Percentiles rank a stretch among this genome's conserved stretches.
phyloP scores from a whole-genome alignment of 805 yeast species.

The Millerago galiae region DNA sequence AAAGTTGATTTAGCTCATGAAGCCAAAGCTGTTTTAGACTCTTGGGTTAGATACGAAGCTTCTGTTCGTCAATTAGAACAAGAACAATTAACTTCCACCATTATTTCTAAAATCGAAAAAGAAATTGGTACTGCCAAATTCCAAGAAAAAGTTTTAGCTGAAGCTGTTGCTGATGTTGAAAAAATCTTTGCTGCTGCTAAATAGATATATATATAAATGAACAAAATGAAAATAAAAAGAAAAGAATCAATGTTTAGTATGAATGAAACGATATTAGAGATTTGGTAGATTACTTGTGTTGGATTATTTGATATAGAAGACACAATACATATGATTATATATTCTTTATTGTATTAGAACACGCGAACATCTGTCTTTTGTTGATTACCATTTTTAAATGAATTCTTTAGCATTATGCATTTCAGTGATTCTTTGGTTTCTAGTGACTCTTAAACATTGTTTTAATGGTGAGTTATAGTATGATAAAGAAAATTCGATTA shows the following conservation, averaged over 20 bases:
- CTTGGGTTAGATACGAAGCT: conserved; percentile 98
- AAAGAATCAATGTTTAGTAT: not conserved
- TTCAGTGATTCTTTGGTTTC: too few relatives aligned
- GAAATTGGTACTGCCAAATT: conserved; percentile 82
- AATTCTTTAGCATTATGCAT: too few relatives aligned
- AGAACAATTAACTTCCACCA: conserved; percentile 79
- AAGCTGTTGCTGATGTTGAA: conserved; percentile 90
- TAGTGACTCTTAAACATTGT: too few relatives aligned
- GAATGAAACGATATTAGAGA: conserved; percentile 1
- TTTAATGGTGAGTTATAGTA: too few relatives aligned
- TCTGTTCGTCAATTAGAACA: conserved; percentile 96
- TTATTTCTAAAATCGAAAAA: conserved; percentile 81
- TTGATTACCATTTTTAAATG: too few relatives aligned
- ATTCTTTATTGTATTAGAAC: not conserved
- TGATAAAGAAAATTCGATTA: too few relatives aligned
- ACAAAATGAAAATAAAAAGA: not conserved
- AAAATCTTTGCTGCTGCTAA: conserved; percentile 52
- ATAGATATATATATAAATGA: conserved; percentile 7
- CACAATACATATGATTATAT: conserved; percentile 5
- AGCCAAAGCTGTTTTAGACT: conserved; percentile 93
- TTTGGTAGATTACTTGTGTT: conserved; percentile 1
- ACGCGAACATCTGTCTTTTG: too few relatives aligned
- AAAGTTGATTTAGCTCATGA: conserved; percentile 77
- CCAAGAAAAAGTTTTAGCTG: conserved; percentile 88
- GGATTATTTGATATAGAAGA: conserved; percentile 4